Conservation (phyloP, 2,329 filamentous ascomycete genomes). For the Anthostomella pinea region DNA sequence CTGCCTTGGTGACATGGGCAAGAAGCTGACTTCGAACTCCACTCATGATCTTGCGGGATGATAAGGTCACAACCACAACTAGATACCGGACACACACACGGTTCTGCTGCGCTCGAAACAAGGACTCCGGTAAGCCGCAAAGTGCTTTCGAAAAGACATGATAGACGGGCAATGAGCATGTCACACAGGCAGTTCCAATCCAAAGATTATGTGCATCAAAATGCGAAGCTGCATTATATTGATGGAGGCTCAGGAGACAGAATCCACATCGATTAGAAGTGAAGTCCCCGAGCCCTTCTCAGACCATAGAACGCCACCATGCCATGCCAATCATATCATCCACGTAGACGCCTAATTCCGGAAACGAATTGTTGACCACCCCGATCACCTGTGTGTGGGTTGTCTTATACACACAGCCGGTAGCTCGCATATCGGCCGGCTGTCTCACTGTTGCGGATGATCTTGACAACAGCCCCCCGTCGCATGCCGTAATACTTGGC, state of each 20-base stretch:
- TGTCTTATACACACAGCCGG: conserved; percentile 61
- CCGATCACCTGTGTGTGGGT: conserved; percentile 6
- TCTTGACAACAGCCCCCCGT: conserved; percentile 95
- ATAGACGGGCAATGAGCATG: too few species aligned
- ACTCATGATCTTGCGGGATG: too few species aligned
- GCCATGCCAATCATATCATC: conserved; percentile 15
- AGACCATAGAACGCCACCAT: conserved; percentile 20
- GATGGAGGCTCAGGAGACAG: conserved; percentile 4
- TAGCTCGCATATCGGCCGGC: conserved; percentile 97
- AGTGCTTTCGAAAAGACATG: conserved; percentile 2
- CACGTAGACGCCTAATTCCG: conserved; percentile 22
- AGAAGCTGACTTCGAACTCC: too few species aligned
- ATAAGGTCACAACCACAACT: too few species aligned
- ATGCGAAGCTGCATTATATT: conserved; percentile 5
- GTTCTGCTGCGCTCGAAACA: too few species aligned
- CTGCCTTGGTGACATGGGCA: too few species aligned
- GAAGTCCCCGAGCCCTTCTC: conserved; percentile 5
- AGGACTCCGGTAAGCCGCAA: conserved; percentile 3
- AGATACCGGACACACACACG: too few species aligned
- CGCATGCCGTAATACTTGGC: conserved; percentile 87
- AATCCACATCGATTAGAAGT: conserved; percentile 9
- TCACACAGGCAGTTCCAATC: too few species aligned
- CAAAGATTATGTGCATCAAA: too few species aligned
- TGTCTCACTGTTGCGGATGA: conserved; percentile 92
- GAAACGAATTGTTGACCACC: conserved; percentile 11